phyloP scores from a whole-genome alignment of 441 rosid species.

The Gossypium gossypioides region DNA sequence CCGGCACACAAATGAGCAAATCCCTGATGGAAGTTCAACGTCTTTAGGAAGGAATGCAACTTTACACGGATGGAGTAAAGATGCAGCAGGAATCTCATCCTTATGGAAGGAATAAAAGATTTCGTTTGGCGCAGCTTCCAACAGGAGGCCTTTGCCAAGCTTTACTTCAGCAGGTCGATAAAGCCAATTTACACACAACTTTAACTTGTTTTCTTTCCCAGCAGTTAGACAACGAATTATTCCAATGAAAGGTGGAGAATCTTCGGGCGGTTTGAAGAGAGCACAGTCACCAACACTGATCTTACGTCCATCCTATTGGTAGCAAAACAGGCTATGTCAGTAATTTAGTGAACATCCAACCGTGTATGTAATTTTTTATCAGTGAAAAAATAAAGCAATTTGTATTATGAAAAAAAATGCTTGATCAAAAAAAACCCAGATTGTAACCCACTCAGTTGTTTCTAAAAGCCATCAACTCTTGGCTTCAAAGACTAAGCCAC shows the following conservation, averaged over 20 bases:
- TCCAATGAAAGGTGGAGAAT: slow-evolving; percentile 74
- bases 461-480: not conserved
- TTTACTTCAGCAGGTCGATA: slow-evolving; percentile 71
- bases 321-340: slow-evolving; percentile 1
- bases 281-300: slow-evolving; percentile 86
- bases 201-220: slow-evolving; percentile 41
- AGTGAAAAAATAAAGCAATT: not conserved
- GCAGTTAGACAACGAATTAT: slow-evolving; percentile 46
- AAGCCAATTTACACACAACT: slow-evolving; percentile 71
- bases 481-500: slow-evolving; percentile 1
- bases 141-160: slow-evolving; percentile 74
- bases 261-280: slow-evolving; percentile 66
- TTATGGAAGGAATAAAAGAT: slow-evolving; percentile 78
- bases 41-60: slow-evolving; percentile 75
- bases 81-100: slow-evolving; percentile 83
- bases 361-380: not conserved
- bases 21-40: slow-evolving; percentile 63
- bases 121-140: slow-evolving; percentile 90
- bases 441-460: not conserved
- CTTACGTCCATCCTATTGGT: slow-evolving; percentile 66
- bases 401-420: not conserved
- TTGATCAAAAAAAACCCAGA: not conserved
- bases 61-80: slow-evolving; percentile 83
- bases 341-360: not conserved
- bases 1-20: slow-evolving; percentile 75